Evolutionary conservation across 495 filamentous ascomycete genomes (phyloP), one percentile per base, ranked within the genome.

Genomic region (Aspergillus nidulans): DNA sequence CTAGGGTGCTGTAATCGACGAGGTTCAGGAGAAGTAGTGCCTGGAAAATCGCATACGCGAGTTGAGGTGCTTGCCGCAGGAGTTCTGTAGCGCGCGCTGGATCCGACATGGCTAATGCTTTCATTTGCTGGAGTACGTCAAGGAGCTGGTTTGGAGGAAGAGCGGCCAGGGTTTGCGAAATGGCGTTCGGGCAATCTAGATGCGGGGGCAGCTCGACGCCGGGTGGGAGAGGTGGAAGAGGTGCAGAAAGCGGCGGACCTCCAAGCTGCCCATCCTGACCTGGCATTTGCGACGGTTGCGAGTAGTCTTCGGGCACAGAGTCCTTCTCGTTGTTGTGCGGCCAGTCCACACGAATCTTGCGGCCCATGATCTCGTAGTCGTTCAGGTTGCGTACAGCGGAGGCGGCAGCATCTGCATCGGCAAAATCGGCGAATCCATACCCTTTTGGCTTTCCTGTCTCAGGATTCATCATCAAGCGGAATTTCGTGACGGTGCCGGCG

Each of bases 341-440:
- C 70, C 91, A 98, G 68, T 96, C 94, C 26, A 98, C 94, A 25
- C 92, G 84, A 52, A 98, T 80, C 64, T 95, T 95, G 51, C 94
- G 85, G 19, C 90, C 90, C 90, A 96, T 95, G 56, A 96, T 85
- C 68, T 97, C 92, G 77, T 92, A 84, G 67, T 95, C 90, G 75
- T 98, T 95, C 28, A 98, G 78, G 65, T 98, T 98, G 55, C 94
- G 87, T 18, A 97, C 92, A 6, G 94, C 94, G 1, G 91, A 95
- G 38, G 92, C 90, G 18, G 94, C 94, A 6, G 90, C 89, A 63
- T 98, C 94, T 71, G 76, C 78, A 60, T 98, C 94, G 23, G 86
- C 82, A 63, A 91, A 98, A 61, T 97, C 92, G 38, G 90, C 89
- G 63, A 98, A 98, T 20, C 94, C 94, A 64, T 95, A 98, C 12